Evolutionary conservation across 163 green algal species (phyloP), one percentile per base, ranked within the genome.

Genomic region (Coccomyxa subellipsoidea): DNA sequence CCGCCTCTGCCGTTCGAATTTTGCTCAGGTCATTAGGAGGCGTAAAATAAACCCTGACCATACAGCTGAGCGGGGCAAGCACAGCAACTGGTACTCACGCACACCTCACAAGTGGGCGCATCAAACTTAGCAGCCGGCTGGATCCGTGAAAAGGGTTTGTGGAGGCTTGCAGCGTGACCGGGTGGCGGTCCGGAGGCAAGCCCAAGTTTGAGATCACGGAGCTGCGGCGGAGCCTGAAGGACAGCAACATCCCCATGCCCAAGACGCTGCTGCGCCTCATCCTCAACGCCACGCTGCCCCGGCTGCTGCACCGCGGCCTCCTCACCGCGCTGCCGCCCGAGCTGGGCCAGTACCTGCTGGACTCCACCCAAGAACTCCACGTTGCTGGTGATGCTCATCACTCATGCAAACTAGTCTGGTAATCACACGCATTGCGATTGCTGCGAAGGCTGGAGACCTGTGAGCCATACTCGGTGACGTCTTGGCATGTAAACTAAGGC

Each of bases 161-260:
- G 35, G 34, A 29, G 34, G 23, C n/a, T 39, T 83, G 82, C 82
- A 86, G 82, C 18, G 78, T 81, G 53, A 54, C 71, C 37, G 82
- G 82, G 5, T 92, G 89, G 89, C 80, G 88, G 77, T 79, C 77
- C 7, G 78, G 81, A 8, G 69, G 86, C 39, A 88, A 85, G 79
- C 84, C 88, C 0, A 69, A 80, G 37, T 94, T 94, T 77, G 85
- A 94, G 80, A 88, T 94, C 69, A 59, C 87, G 38, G 82, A 85
- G 53, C 83, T 94, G 75, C 79, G 86, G 32, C 83, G 88, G 59
- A 80, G 37, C 15, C 88, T 93, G 21, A 70, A 82, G 70, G 90
- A 89, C 78, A 90, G 89, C 71, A 93, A 89, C 70, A 82, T 94
- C 35, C 91, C 91, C 23, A 88, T 94, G 89, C 91, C 91, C n/a